Evolutionary conservation across 768 basidiomycete genomes (phyloP), one percentile per base, ranked within the genome.

Genomic region (Termitomyces sp.): DNA sequence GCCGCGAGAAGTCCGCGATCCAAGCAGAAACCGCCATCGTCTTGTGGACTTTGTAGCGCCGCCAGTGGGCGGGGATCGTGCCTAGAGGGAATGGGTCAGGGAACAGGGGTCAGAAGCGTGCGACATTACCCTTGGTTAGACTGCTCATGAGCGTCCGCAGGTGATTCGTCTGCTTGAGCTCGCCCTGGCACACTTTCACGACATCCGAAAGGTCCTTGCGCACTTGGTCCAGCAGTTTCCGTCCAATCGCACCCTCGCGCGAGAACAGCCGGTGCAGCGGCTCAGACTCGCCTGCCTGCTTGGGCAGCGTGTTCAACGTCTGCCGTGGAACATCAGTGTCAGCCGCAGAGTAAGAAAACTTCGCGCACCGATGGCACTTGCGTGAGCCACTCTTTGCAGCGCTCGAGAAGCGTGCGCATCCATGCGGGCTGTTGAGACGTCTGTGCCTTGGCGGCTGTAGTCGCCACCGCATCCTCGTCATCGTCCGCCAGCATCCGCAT

Each of bases 141-240:
- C 86, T 81, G 63, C 91, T 91, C 86, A 98, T 90, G 28, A 99
- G 77, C 4, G 84, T 85, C n/a, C 97, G 87, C 29, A 96, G 77
- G 66, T 97, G 92, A 68, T 99, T 99, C 1, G 96, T 98, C 72
- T 97, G 95, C 77, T 97, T 97, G 52, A 93, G 74, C 61, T 83
- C 83, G 51, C 94, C 95, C 64, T 85, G 80, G 71, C 92, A 94
- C 44, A 97, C 91, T 66, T 86, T 84, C 57, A 88, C 81, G 31
- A 98, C 84, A 63, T 93, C 87, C 13, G 75, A 73, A 18, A 99
- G 82, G 69, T 98, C 97, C 69, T 77, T 84, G 51, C 86, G 81
- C 52, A 98, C 90, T 56, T 85, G 84, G 12, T 75, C 74, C n/a
- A 98, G 79, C 9, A 99, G 80, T 65, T 82, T 90, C 62, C 77